These are phyloP conservation scores for Boletus coccyginus DNA, from an alignment of 768 basidiomycete genomes.

Conservation along the genomic window DNA sequence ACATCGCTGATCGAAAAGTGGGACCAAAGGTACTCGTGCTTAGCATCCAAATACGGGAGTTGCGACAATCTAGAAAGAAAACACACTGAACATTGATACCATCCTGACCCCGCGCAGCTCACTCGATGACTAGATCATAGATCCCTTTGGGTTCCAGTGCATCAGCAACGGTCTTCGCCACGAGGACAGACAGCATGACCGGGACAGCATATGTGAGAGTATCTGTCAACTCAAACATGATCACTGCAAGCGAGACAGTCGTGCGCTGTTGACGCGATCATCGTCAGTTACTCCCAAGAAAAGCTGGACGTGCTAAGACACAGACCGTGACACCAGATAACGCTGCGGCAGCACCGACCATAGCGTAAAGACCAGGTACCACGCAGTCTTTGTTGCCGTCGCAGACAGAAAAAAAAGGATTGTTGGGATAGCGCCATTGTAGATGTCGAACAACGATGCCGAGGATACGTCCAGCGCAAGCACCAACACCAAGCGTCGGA, in stretches of 20 bases:
- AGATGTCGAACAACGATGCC: conserved; percentile 80
- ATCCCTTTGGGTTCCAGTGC: conserved; percentile 74
- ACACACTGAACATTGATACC: background rate
- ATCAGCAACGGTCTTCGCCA: conserved; percentile 41
- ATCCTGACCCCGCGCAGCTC: background rate
- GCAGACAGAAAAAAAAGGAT: conserved; percentile 64
- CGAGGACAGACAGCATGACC: conserved; percentile 83
- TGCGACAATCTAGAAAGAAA: conserved; percentile 56
- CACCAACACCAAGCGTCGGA: conserved; percentile 91
- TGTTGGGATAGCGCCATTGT: conserved; percentile 60
- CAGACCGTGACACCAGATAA: conserved; percentile 91
- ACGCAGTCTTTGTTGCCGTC: conserved; percentile 68
- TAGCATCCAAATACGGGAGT: conserved; percentile 90
- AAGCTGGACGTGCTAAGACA: background rate
- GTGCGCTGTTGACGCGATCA: conserved; percentile 51
- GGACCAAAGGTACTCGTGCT: conserved; percentile 89
- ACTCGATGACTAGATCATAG: conserved; percentile 95
- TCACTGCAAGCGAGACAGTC: conserved; percentile 92
- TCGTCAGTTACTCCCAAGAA: conserved; percentile 3
- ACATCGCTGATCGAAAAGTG: conserved; percentile 72
- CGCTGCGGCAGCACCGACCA: conserved; percentile 94
- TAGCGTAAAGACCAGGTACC: conserved; percentile 88
- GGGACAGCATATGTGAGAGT: conserved; percentile 91
- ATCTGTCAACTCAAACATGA: conserved; percentile 93
- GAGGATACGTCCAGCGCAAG: conserved; percentile 85